These are phyloP conservation scores for Taiozyma sp. DNA, from an alignment of 1,139 yeast genomes.

Conservation along the genomic window DNA sequence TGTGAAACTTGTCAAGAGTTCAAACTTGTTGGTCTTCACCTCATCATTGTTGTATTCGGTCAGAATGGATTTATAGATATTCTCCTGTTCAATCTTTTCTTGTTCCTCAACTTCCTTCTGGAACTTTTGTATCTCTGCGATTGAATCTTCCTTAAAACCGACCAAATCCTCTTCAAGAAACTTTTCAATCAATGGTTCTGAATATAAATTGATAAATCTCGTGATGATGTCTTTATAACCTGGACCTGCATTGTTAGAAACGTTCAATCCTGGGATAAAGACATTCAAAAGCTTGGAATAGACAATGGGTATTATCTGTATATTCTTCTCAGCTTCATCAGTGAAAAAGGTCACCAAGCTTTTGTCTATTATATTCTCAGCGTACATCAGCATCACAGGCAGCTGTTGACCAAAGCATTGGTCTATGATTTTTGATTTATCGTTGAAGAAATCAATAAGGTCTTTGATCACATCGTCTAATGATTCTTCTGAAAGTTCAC, in stretches of 20 bases:
- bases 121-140: conserved; percentile 20
- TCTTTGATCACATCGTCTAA: conserved; percentile 22
- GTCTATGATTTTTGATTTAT: conserved; percentile 29
- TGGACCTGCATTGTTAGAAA: conserved; percentile 29
- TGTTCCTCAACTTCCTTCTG: conserved; percentile 15
- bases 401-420: conserved; percentile 29
- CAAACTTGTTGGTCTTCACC: conserved; percentile 30
- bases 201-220: conserved; percentile 29
- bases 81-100: conserved; percentile 27
- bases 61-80: conserved; percentile 35
- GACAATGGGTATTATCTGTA: conserved; percentile 29
- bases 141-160: conserved; percentile 28
- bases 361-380: conserved; percentile 28
- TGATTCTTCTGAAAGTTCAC: conserved; percentile 27
- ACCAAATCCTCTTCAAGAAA: conserved; percentile 37
- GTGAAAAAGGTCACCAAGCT: conserved; percentile 44
- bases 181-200: conserved; percentile 33
- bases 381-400: conserved; percentile 30
- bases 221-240: conserved; percentile 24
- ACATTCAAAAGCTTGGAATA: conserved; percentile 22
- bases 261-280: conserved; percentile 24
- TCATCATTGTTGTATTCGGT: conserved; percentile 24
- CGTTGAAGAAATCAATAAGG: conserved; percentile 26
- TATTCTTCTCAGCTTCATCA: conserved; percentile 48
- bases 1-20: conserved; percentile 51